Base-by-base conservation (phyloP, 129 eudicot species). In the Deinandra increscens region DNA sequence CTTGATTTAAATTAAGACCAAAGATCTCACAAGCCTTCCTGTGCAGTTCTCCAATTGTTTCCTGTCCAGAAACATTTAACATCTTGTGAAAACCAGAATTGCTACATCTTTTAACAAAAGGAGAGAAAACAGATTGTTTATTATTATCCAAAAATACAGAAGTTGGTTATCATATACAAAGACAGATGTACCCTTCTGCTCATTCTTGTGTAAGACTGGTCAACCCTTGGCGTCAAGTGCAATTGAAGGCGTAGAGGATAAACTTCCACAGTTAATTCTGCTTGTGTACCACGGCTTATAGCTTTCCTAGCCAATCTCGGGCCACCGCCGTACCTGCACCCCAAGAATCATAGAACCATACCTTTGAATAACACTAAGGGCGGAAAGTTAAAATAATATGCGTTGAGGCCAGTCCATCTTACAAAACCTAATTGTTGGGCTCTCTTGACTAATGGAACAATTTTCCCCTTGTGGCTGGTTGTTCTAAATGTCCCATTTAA, bases 241-340 rank as follows among this genome's bases (percentile, higher is more conserved):
- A 92, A 85, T 37, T 83, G 89, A 42, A 92, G 91, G 20, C 89
- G 95, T 65, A 92, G 69, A 42, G 91, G 98, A 81, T 92, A 83
- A 13, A 92, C 98, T 78, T 92, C 96, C 45, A 92, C 95, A 13
- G 97, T 81, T 81, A 91, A 82, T 72, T 86, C 96, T 63, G 88
- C 81, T 78, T 88, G 88, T 70, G 91, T 82, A 63, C 97, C 96
- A 61, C 91, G 82, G 68, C 70, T 77, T 66, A 91, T 86, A 67
- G 81, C 96, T 78, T 83, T 86, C 33, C 97, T 86, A 20, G 94
- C 86, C 91, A 91, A 77, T 61, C 85, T 74, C 41, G 97, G 97
- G 53, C 97, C 97, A 58, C 97, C 97, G 64, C 96, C 97, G 78
- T 91, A 91, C 97, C 97, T 91, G 81, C 70, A 62, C 45, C 26